Percentiles rank a stretch among this genome's conserved stretches.
Conservation (phyloP, 176 grass and related monocot species). For the Otatea glauca region DNA sequence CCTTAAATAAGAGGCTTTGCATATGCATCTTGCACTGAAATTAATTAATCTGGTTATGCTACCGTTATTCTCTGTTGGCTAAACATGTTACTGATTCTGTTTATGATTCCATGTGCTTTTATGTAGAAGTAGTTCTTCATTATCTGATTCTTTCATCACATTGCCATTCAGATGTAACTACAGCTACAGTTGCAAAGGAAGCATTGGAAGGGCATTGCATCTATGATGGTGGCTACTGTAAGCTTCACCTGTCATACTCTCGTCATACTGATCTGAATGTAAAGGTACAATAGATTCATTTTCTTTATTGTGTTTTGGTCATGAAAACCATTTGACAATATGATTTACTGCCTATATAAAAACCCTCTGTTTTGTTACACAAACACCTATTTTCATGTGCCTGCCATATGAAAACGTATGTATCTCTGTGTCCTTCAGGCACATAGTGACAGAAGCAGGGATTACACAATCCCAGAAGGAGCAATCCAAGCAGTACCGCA, state of each 20-base stretch:
- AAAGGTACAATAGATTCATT: slow-evolving; percentile 83
- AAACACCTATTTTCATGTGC: neutral
- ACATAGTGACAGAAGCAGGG: slow-evolving; percentile 95
- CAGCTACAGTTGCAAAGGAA: slow-evolving; percentile 82
- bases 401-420: slow-evolving; percentile 2
- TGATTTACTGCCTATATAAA: neutral
- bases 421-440: slow-evolving; percentile 57
- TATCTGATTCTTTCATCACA: slow-evolving; percentile 37
- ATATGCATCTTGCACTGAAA: neutral
- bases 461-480: slow-evolving; percentile 78
- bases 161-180: slow-evolving; percentile 66
- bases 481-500: slow-evolving; percentile 51
- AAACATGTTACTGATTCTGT: neutral
- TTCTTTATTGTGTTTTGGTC: slow-evolving; percentile 41
- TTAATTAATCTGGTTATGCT: slow-evolving; percentile 3
- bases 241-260: slow-evolving; percentile 99
- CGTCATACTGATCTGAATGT: slow-evolving; percentile 99
- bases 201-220: slow-evolving; percentile 97
- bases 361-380: neutral
- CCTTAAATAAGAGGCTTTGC: slow-evolving; percentile 10
- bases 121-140: neutral
- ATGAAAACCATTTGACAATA: slow-evolving; percentile 29
- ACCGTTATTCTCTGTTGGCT: slow-evolving; percentile 11
- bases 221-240: slow-evolving; percentile 99
- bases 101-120: neutral